Base-by-base conservation (phyloP, 2,329 filamentous ascomycete genomes). In the Daldinia sp. region DNA sequence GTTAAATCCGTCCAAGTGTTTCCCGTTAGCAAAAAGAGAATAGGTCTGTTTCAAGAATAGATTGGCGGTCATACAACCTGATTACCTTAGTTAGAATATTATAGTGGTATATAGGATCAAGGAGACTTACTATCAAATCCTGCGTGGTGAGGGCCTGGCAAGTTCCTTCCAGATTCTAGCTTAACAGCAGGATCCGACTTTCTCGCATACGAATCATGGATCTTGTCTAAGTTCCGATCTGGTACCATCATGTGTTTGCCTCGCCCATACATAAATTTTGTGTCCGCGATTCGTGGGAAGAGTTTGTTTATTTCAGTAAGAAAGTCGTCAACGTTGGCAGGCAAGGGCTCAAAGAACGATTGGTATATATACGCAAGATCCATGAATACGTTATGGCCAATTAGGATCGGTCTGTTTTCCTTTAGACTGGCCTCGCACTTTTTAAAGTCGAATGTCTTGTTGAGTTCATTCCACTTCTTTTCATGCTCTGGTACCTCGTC, bases 361-460 rank as follows among this genome's bases (percentile, higher is more conserved):
- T 82, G 78, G 76, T 90, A 89, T 39, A 92, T 78, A 73, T 91
- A 91, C 39, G 88, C 84, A 2, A 92, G 80, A 71, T 92, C 89
- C 1, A 86, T 84, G 69, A 92, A 87, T 65, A 88, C 82, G 72
- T 92, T 92, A 78, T 92, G 89, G 0, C 89, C 89, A 2, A 92
- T 82, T 0, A 92, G 73, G 0, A 88, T 71, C 0, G 78, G 81
- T 1, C 66, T 69, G 12, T 71, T 73, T 1, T 37, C 35, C 51
- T 77, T 76, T 1, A 84, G 69, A 20, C 68, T 75, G 6, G 35
- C 15, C 46, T 82, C 75, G 28, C 73, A 72, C 15, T 70, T 26
- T 10, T 58, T 10, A 26, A 72, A 65, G 41, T 67, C 20, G 9
- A 61, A 68, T 4, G 64, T 37, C 30, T 55, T 56, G 15, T 67